These are phyloP conservation scores for Kregervanrija pseudodelftensis DNA, from an alignment of 805 yeast species.

Conservation along the genomic window DNA sequence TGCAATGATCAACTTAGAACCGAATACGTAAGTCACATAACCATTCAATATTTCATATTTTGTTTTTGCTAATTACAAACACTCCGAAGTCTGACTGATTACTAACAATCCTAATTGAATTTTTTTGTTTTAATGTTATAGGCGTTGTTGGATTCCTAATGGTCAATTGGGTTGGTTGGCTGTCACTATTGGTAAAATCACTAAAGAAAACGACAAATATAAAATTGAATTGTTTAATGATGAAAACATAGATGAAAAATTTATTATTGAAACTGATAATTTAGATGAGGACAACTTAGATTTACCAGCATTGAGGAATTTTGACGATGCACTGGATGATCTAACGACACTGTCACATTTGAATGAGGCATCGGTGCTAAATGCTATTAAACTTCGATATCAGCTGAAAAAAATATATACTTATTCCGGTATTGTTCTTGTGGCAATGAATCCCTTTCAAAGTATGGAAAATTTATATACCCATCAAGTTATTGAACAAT, in stretches of 20 bases:
- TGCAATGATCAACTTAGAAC: too few relatives aligned
- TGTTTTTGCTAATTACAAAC: too few relatives aligned
- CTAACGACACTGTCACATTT: slow-evolving; percentile 84
- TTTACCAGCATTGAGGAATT: slow-evolving; percentile 80
- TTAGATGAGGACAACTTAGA: slow-evolving; percentile 46
- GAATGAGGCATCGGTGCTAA: slow-evolving; percentile 93
- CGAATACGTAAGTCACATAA: too few relatives aligned
- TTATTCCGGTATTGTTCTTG: slow-evolving; percentile 91
- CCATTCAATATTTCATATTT: too few relatives aligned
- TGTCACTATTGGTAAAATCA: slow-evolving; percentile 45
- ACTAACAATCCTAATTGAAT: too few relatives aligned
- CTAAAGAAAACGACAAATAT: slow-evolving; percentile 36
- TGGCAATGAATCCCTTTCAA: slow-evolving; percentile 95
- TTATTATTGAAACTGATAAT: slow-evolving; percentile 40
- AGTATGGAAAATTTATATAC: slow-evolving; percentile 82
- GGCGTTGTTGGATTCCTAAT: slow-evolving; percentile 80
- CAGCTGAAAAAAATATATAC: slow-evolving; percentile 86
- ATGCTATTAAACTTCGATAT: slow-evolving; percentile 87
- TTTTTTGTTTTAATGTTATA: slow-evolving; percentile 11
- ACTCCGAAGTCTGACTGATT: too few relatives aligned
- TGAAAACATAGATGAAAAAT: slow-evolving; percentile 31
- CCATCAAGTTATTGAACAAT: slow-evolving; percentile 85
- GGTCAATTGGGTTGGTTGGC: slow-evolving; percentile 68
- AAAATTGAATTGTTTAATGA: slow-evolving; percentile 50
- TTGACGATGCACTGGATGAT: slow-evolving; percentile 94